Conservation (phyloP, 441 rosid species). For the Brassica balearica region DNA sequence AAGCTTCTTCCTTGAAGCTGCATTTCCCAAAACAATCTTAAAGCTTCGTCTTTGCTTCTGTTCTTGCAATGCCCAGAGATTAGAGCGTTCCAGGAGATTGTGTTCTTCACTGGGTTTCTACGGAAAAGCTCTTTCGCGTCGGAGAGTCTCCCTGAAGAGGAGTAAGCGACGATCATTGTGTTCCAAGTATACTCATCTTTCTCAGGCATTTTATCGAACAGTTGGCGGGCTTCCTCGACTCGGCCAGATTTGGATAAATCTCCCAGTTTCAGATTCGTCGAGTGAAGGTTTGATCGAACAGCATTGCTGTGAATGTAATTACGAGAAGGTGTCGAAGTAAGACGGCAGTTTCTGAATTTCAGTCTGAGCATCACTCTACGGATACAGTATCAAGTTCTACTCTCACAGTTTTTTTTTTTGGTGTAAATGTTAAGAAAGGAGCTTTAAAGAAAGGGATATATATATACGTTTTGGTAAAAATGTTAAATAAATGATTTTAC, state of each 20-base stretch:
- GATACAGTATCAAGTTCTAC: not conserved
- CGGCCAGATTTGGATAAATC: conserved; percentile 60
- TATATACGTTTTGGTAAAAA: not conserved
- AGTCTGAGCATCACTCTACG: conserved; percentile 45
- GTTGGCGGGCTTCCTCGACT: conserved; percentile 65
- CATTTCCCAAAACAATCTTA: conserved; percentile 69
- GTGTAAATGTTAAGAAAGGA: not conserved
- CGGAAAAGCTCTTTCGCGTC: conserved; percentile 65
- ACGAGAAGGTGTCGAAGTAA: conserved; percentile 16
- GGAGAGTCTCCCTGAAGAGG: conserved; percentile 61
- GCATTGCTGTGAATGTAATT: conserved; percentile 30
- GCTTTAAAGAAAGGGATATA: not conserved
- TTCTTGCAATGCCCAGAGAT: conserved; percentile 71
- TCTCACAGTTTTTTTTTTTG: not conserved
- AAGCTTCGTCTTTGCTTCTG: conserved; percentile 58
- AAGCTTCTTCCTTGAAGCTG: conserved; percentile 67
- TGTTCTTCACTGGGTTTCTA: conserved; percentile 59
- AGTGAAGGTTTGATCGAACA: conserved; percentile 47
- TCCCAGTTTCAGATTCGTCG: conserved; percentile 50
- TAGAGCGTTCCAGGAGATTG: conserved; percentile 80
- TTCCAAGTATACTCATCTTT: conserved; percentile 86
- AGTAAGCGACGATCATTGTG: conserved; percentile 78
- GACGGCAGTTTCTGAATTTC: conserved; percentile 24
- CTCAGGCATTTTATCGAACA: conserved; percentile 73
- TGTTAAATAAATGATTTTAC: not conserved